Percentiles rank a stretch among this genome's conserved stretches.
Conservation (phyloP, 1,139 yeast genomes). For the Lodderomyces jiufengensis region DNA sequence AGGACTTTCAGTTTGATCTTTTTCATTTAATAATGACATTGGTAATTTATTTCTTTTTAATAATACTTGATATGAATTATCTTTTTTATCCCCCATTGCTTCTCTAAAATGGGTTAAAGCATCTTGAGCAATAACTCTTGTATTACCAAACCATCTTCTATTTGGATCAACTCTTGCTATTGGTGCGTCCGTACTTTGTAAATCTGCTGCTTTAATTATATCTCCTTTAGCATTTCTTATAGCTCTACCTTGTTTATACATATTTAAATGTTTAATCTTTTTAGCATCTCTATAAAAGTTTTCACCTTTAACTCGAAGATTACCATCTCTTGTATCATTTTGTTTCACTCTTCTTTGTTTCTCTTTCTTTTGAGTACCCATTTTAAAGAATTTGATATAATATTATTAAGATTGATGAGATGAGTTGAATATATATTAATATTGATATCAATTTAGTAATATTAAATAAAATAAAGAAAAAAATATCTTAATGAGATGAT, state of each 20-base stretch:
- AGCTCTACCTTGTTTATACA: constrained; percentile 92
- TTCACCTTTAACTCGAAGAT: constrained; percentile 92
- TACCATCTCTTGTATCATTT: constrained; percentile 81
- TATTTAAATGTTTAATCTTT: constrained; percentile 81
- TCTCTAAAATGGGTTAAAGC: constrained; percentile 92
- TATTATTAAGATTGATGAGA: background rate
- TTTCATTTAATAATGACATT: constrained; percentile 90
- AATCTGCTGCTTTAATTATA: constrained; percentile 77
- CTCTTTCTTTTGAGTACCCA: constrained; percentile 95
- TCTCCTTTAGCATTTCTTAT: constrained; percentile 86
- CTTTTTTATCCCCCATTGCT: constrained; percentile 83
- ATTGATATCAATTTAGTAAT: too few relatives aligned
- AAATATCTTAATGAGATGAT: too few relatives aligned
- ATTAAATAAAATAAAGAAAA: too few relatives aligned
- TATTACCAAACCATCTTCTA: constrained; percentile 96
- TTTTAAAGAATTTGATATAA: constrained; percentile 22
- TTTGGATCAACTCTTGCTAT: constrained; percentile 94
- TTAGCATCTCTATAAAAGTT: constrained; percentile 95
- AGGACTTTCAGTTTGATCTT: constrained; percentile 70
- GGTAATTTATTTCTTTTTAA: constrained; percentile 89
- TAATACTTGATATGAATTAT: constrained; percentile 85
- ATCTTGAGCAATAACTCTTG: constrained; percentile 96
- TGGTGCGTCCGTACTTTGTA: constrained; percentile 86
- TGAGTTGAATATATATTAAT: too few relatives aligned
- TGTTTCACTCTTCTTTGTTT: constrained; percentile 81